Percentiles rank a stretch among this genome's conserved stretches.
These are phyloP conservation scores for Boletus huronensis DNA, from an alignment of 768 basidiomycete species.

Conservation along the genomic window DNA sequence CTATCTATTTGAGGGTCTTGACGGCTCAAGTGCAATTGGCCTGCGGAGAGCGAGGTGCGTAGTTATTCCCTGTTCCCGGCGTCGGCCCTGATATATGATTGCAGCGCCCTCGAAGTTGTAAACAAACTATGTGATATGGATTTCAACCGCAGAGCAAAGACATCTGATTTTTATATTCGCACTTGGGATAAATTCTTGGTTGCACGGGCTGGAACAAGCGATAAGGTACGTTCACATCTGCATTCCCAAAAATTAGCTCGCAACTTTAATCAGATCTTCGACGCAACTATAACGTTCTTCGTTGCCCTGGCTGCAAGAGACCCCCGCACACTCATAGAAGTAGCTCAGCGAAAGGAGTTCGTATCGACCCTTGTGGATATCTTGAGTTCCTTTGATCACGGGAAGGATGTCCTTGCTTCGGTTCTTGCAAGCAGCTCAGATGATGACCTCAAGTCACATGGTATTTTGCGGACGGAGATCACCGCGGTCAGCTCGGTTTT, in stretches of 20 bases:
- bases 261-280: conserved; percentile 49
- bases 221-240: conserved; percentile 46
- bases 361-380: conserved; percentile 44
- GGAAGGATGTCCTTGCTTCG: conserved; percentile 50
- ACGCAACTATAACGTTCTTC: conserved; percentile 60
- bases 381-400: conserved; percentile 31
- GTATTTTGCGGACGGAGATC: conserved; percentile 57
- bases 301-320: conserved; percentile 62
- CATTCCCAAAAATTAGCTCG: background rate
- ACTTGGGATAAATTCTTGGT: conserved; percentile 65
- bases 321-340: conserved; percentile 48
- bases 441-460: conserved; percentile 46
- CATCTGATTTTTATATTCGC: conserved; percentile 64
- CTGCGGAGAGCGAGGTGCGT: conserved; percentile 67
- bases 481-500: conserved; percentile 41
- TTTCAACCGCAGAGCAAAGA: conserved; percentile 76
- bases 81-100: background rate
- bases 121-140: conserved; percentile 69
- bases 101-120: conserved; percentile 72
- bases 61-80: background rate
- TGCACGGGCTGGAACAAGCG: conserved; percentile 56
- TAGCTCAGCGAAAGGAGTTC: conserved; percentile 40
- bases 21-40: conserved; percentile 44
- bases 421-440: conserved; percentile 35
- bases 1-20: conserved; percentile 80